phyloP scores from a whole-genome alignment of 2,329 filamentous ascomycete genomes.

The Magnaporthiopsis rhizophila region DNA sequence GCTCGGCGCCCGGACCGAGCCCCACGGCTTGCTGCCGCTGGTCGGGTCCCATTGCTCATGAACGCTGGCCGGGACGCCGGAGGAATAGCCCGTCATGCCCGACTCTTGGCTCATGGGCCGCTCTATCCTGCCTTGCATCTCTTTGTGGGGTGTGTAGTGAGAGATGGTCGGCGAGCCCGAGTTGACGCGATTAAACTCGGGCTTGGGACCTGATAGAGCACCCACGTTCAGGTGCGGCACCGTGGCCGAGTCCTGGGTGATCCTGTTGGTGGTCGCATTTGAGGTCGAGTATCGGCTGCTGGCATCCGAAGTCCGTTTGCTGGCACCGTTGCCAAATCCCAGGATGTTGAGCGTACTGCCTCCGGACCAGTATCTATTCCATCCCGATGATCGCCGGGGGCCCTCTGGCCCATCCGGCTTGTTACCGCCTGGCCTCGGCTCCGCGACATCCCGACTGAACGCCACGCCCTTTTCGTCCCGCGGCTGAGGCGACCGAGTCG shows the following conservation, averaged over 20 bases:
- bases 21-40: slow-evolving; percentile 36
- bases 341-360: slow-evolving; percentile 61
- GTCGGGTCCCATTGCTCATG: slow-evolving; percentile 48
- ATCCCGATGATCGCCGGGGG: slow-evolving; percentile 58
- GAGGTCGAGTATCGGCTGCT: slow-evolving; percentile 47
- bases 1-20: slow-evolving; percentile 38
- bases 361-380: slow-evolving; percentile 72
- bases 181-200: slow-evolving; percentile 56
- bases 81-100: slow-evolving; percentile 48
- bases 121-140: slow-evolving; percentile 55
- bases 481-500: slow-evolving; percentile 22
- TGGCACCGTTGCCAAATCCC: slow-evolving; percentile 43
- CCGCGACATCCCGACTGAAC: slow-evolving; percentile 20
- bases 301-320: slow-evolving; percentile 42
- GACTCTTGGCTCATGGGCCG: slow-evolving; percentile 44
- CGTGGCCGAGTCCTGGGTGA: slow-evolving; percentile 59
- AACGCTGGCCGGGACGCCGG: slow-evolving; percentile 57
- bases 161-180: slow-evolving; percentile 64
- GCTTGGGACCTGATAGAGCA: slow-evolving; percentile 40
- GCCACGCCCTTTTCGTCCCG: slow-evolving; percentile 34
- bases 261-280: slow-evolving; percentile 24
- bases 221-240: slow-evolving; percentile 60
- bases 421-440: slow-evolving; percentile 24
- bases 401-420: slow-evolving; percentile 29
- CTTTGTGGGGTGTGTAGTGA: slow-evolving; percentile 43